Conservation (phyloP, 192 early-diverging fungal genomes). For the Coemansia javaensis region DNA sequence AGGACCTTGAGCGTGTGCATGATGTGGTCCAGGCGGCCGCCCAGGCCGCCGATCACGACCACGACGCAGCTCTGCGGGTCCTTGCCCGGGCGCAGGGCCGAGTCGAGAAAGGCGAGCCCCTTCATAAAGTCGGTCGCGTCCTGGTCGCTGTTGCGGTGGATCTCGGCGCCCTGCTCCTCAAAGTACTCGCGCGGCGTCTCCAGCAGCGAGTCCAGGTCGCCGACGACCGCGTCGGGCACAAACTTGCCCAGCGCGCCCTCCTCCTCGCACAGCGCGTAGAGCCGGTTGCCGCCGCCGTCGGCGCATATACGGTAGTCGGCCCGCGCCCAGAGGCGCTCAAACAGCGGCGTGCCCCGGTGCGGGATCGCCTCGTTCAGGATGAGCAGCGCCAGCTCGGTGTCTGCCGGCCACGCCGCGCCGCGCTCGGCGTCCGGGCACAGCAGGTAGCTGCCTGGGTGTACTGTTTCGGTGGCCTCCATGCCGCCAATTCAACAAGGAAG, state of each 20-base stretch:
- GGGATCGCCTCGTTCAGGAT: conserved; percentile 74
- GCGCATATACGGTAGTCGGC: conserved; percentile 61
- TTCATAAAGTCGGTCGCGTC: conserved; percentile 88
- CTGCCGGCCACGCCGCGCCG: conserved; percentile 7
- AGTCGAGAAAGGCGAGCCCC: conserved; percentile 57
- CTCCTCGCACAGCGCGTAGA: conserved; percentile 63
- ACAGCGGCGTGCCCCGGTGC: conserved; percentile 15
- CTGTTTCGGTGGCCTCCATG: neutral
- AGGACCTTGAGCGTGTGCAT: conserved; percentile 74
- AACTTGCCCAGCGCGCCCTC: conserved; percentile 11
- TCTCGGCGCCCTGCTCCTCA: conserved; percentile 18
- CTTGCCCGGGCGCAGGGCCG: conserved; percentile 2
- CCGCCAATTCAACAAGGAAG: neutral
- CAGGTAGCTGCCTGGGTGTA: conserved; percentile 23
- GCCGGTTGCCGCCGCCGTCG: conserved; percentile 86
- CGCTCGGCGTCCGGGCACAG: conserved; percentile 16
- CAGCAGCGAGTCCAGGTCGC: conserved; percentile 82
- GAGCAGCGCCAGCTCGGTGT: conserved; percentile 52
- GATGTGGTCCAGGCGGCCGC: conserved; percentile 87
- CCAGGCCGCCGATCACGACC: conserved; percentile 75
- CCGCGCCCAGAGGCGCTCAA: conserved; percentile 43
- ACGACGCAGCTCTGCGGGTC: conserved; percentile 48
- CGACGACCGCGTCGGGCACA: conserved; percentile 70
- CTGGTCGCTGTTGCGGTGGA: conserved; percentile 50
- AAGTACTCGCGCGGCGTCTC: conserved; percentile 63